Base-by-base conservation (phyloP, 495 filamentous ascomycete species). In the Penicillium steckii region DNA sequence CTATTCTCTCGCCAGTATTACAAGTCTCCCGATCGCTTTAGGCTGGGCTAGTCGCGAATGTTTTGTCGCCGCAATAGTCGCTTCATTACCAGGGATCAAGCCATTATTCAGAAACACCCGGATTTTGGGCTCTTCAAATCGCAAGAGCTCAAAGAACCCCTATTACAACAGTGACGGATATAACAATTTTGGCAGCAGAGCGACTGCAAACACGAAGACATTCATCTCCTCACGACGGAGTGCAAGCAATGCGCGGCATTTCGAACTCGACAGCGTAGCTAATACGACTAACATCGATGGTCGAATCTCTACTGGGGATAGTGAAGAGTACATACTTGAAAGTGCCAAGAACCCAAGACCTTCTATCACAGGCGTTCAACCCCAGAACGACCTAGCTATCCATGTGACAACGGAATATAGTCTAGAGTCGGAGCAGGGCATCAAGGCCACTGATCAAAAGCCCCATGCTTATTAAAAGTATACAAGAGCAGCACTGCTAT, bases 1-100 rank as follows among this genome's bases (percentile, higher is more conserved):
- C 53, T 61, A 64, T 38, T 67, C 64, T 8, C 48, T 67, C 21
- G 46, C 33, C 13, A 52, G 57, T 8, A 59, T 67, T 35, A 52
- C 44, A 24, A 57, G 48, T 10, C 48, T 65, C 29, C 22, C 51
- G 24, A 55, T 47, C 15, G 61, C 55, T 3, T 52, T 61, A 0
- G 54, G 48, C 46, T 67, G 64, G 64, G 61, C 61, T 9, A 48
- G 55, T 19, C 58, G 64, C 33, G 64, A 67, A 46, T 57, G 52
- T 25, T 61, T 65, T 44, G 52, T 67, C 32, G 59, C 56, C 2
- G 55, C 55, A 13, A 62, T 67, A 22, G 55, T 59, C 41, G 64
- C 52, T 29, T 59, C 54, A 7, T 46, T 59, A 9, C 60, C 64
- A 4, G 55, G 57, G 1, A 67, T 67, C 46, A 64, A 62, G 32